phyloP scores from a whole-genome alignment of 768 basidiomycete genomes.

The Leucogyrophana mollusca region DNA sequence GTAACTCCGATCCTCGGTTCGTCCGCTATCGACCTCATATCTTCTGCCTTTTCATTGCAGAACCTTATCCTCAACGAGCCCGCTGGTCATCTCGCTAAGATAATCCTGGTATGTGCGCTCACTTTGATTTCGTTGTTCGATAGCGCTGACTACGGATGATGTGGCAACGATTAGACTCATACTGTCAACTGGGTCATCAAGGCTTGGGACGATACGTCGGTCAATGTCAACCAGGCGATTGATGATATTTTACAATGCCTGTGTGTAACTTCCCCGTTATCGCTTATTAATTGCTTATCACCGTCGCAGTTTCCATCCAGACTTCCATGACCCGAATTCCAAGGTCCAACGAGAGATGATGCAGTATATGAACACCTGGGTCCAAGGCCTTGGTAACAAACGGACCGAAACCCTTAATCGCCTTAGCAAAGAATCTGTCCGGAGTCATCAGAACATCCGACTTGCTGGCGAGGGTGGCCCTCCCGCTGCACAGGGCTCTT shows the following conservation, averaged over 20 bases:
- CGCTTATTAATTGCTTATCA: neutral
- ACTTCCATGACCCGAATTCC: conserved; percentile 66
- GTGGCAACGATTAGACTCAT: conserved; percentile 43
- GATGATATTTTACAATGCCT: conserved; percentile 69
- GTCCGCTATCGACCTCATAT: too few relatives aligned
- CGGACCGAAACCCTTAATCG: conserved; percentile 52
- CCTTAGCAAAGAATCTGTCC: conserved; percentile 63
- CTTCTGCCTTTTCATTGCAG: conserved; percentile 28
- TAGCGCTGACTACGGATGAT: neutral
- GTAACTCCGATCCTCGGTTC: conserved; percentile 25
- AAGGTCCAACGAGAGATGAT: conserved; percentile 78
- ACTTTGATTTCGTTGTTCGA: neutral
- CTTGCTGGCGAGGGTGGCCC: conserved; percentile 50
- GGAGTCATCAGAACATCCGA: conserved; percentile 72
- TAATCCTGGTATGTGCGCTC: conserved; percentile 60
- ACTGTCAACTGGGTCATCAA: conserved; percentile 67
- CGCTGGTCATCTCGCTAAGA: conserved; percentile 70
- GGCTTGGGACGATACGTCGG: conserved; percentile 76
- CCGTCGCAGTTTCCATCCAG: conserved; percentile 71
- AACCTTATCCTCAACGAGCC: conserved; percentile 82
- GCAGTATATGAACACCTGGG: conserved; percentile 63
- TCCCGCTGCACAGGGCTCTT: conserved; percentile 45
- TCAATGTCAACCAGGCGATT: conserved; percentile 53
- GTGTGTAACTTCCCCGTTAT: conserved; percentile 35
- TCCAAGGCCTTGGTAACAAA: conserved; percentile 45